Evolutionary conservation across 2,329 filamentous ascomycete species (phyloP).

Genomic region (Ascochyta rabiei): DNA sequence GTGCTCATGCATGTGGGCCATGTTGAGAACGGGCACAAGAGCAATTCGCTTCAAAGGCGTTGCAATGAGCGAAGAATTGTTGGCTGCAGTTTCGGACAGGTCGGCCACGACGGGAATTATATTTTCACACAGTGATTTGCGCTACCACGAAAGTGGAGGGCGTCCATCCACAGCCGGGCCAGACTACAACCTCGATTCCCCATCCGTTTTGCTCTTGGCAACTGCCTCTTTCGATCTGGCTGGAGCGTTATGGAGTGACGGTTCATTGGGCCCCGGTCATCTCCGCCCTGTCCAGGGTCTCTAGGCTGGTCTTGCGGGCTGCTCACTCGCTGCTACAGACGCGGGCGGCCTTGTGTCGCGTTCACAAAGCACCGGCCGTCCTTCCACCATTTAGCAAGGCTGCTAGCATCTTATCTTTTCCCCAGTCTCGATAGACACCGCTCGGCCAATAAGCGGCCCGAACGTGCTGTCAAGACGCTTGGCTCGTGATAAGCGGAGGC

Average conservation of each 20-base stretch:
- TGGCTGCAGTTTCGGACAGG: constrained; percentile 13
- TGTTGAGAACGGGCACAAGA: constrained; percentile 37
- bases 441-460: constrained; percentile 24
- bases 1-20: constrained; percentile 43
- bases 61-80: constrained; percentile 36
- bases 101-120: constrained; percentile 36
- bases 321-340: constrained; percentile 30
- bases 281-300: constrained; percentile 33
- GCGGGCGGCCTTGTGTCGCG: constrained; percentile 25
- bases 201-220: constrained; percentile 37
- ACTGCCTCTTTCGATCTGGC: constrained; percentile 44
- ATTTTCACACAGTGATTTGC: constrained; percentile 38
- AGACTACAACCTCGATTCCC: constrained; percentile 31
- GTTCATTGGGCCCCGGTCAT: constrained; percentile 41
- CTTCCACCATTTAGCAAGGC: constrained; percentile 30
- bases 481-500: constrained; percentile 46
- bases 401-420: constrained; percentile 42
- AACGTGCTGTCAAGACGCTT: constrained; percentile 23
- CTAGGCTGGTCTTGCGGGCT: constrained; percentile 17
- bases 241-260: constrained; percentile 14
- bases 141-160: constrained; percentile 37
- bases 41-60: constrained; percentile 34
- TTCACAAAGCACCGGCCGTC: constrained; percentile 21
- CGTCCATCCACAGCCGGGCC: constrained; percentile 34
- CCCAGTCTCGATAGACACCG: constrained; percentile 30